phyloP scores from a whole-genome alignment of 345 rosid genomes.

The Salix koriyanagi region DNA sequence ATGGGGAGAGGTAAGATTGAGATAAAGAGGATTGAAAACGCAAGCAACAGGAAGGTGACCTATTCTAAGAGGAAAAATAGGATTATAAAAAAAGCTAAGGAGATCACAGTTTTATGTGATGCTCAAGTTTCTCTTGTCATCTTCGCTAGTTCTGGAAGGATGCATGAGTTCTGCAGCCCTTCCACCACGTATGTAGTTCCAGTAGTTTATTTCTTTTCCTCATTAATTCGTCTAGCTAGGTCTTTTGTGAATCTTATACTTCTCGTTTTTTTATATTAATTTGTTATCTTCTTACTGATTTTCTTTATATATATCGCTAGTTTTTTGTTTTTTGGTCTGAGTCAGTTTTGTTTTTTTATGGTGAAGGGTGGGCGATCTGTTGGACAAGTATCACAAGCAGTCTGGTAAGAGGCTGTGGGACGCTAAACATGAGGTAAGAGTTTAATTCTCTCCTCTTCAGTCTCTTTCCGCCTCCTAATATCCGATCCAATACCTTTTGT shows the following conservation, averaged over 20 bases:
- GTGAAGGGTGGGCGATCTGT: constrained; percentile 58
- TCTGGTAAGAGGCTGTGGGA: constrained; percentile 89
- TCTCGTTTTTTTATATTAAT: background rate
- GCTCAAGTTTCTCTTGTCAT: constrained; percentile 72
- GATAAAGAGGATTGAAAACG: constrained; percentile 78
- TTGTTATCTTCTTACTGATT: background rate
- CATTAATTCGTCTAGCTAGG: background rate
- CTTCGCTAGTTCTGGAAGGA: constrained; percentile 59
- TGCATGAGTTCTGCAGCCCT: constrained; percentile 64
- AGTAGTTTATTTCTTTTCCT: background rate
- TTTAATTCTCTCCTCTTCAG: background rate
- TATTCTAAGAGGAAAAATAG: constrained; percentile 74
- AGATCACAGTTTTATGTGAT: constrained; percentile 73
- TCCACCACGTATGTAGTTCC: constrained; percentile 38
- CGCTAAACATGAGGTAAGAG: constrained; percentile 95
- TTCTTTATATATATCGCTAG: background rate
- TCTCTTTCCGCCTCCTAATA: background rate
- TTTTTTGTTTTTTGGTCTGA: background rate
- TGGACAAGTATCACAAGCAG: constrained; percentile 72
- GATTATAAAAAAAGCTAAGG: constrained; percentile 68
- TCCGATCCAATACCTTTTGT: background rate
- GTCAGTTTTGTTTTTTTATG: background rate
- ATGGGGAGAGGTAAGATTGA: constrained; percentile 86
- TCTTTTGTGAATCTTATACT: background rate
- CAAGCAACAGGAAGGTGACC: constrained; percentile 70